phyloP scores from a whole-genome alignment of 2,329 filamentous ascomycete genomes.

The Curvularia verruculosa region DNA sequence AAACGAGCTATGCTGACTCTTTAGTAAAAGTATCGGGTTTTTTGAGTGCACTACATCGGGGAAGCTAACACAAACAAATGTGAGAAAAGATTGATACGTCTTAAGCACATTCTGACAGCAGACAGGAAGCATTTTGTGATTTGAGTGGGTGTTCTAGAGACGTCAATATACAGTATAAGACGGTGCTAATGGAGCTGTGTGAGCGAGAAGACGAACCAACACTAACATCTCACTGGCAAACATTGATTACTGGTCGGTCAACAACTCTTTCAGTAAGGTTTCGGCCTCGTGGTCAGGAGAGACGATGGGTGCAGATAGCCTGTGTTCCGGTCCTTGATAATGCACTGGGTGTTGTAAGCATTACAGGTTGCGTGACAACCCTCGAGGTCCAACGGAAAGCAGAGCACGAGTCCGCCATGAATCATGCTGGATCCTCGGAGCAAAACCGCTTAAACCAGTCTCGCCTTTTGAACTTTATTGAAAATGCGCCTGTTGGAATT shows the following conservation, averaged over 20 bases:
- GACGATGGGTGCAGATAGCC: slow-evolving; percentile 4
- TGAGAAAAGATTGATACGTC: neutral
- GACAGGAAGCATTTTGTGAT: slow-evolving; percentile 2
- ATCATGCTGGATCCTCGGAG: neutral
- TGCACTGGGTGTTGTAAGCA: neutral
- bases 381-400: neutral
- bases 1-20: neutral
- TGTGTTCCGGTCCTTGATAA: slow-evolving; percentile 6
- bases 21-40: slow-evolving; percentile 1
- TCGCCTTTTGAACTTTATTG: slow-evolving; percentile 2
- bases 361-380: slow-evolving; percentile 3
- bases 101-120: neutral
- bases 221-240: slow-evolving; percentile 1
- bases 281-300: neutral
- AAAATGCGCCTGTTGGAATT: slow-evolving; percentile 2
- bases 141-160: slow-evolving; percentile 5
- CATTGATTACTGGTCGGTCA: neutral
- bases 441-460: neutral
- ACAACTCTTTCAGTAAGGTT: slow-evolving; percentile 1
- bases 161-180: neutral
- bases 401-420: neutral
- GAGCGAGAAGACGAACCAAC: slow-evolving; percentile 2
- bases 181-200: slow-evolving; percentile 4
- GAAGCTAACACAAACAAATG: slow-evolving; percentile 3
- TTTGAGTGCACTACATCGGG: slow-evolving; percentile 2